Base-by-base conservation (phyloP, 306 rosid species). In the Leucaena leucocephala region DNA sequence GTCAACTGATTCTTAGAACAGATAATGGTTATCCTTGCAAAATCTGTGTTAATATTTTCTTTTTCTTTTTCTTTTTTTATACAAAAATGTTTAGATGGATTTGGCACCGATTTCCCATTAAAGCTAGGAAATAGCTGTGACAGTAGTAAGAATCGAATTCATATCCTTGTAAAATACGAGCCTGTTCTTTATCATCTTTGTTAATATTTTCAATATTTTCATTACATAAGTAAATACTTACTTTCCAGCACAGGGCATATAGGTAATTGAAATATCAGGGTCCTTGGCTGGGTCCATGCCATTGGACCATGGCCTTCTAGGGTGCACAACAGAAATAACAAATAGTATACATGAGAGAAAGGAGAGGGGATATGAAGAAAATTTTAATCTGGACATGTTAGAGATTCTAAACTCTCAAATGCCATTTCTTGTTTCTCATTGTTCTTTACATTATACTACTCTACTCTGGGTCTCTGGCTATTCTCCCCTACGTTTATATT, bases 181-280 rank as follows among this genome's bases (percentile, higher is more conserved):
- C n/a, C n/a, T n/a, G n/a, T n/a, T n/a, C n/a, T n/a, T n/a, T n/a
- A n/a, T n/a, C n/a, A n/a, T n/a, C 50, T 50, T 44, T 54, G 38
- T 74, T 55, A 52, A 55, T 81, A 16, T n/a, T n/a, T n/a, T n/a
- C n/a, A 52, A 55, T 81, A 16, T 34, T 33, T 45, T 16, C 75
- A 42, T 65, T 36, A 42, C 22, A 10, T 74, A 39, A 13, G 70
- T 43, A 22, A 64, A 50, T 50, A 50, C 52, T 6, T 40, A 48
- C 35, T 62, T 77, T 52, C n/a, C 11, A 48, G 63, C 19, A 12
- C 38, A 50, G 27, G 40, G 57, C 66, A 50, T 64, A 52, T 16
- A 64, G 36, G 33, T 49, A 35, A 9, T 34, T 39, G 52, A 21
- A 21, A 71, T 43, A 67, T 21, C 22, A 1, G 22, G 82, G 76